These are phyloP conservation scores for Fonsecaea nubica DNA, from an alignment of 2,329 filamentous ascomycete genomes.

Conservation along the genomic window DNA sequence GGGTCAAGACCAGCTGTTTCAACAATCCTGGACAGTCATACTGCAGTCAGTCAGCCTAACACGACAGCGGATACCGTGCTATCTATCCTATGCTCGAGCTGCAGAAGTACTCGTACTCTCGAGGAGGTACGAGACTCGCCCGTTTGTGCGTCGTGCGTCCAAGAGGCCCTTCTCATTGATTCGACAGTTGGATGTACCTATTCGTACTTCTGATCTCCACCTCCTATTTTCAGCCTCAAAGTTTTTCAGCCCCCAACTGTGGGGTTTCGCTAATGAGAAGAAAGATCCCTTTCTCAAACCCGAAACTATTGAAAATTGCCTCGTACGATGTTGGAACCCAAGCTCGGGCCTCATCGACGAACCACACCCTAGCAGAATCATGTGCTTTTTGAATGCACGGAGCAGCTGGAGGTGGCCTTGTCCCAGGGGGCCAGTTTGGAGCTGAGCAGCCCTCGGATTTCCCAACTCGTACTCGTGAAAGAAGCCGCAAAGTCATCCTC, in stretches of 20 bases:
- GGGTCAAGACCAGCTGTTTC: neutral
- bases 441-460: neutral
- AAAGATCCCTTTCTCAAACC: conserved; percentile 8
- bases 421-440: neutral
- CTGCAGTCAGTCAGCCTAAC: neutral
- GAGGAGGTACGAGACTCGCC: too few species aligned
- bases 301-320: neutral
- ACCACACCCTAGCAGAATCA: neutral
- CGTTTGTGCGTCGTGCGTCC: too few species aligned
- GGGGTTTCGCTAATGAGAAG: conserved; percentile 12
- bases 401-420: neutral
- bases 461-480: neutral
- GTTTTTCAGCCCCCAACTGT: conserved; percentile 16
- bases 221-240: conserved; percentile 13
- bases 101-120: too few species aligned
- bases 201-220: conserved; percentile 1
- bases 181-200: neutral
- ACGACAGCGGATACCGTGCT: neutral
- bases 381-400: neutral
- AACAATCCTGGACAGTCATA: neutral
- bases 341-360: neutral
- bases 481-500: neutral
- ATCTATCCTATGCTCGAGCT: neutral
- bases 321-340: neutral
- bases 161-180: neutral